Conservation (phyloP, 768 basidiomycete species). For the Tephrocybe sp. region DNA sequence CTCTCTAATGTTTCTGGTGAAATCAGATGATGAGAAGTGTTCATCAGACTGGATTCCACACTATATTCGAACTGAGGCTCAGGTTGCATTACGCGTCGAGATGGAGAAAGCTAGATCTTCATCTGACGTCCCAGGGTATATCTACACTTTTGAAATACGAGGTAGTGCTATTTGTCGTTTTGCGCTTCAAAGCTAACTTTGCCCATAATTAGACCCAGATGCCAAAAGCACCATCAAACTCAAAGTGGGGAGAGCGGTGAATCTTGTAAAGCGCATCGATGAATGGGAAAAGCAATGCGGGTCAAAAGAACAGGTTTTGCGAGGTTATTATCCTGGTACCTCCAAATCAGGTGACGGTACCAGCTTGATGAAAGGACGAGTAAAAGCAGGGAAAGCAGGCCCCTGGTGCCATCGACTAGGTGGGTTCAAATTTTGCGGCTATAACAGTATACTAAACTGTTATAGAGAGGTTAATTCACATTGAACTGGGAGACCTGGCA, state of each 20-base stretch:
- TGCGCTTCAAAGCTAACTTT: background rate
- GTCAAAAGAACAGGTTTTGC: conserved; percentile 70
- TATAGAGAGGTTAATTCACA: conserved; percentile 79
- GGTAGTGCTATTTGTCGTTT: conserved; percentile 39
- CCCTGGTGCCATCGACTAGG: conserved; percentile 70
- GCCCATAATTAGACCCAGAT: conserved; percentile 17
- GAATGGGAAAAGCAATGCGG: conserved; percentile 84
- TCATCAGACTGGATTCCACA: conserved; percentile 65
- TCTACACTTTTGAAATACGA: conserved; percentile 80
- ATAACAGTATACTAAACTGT: too few species aligned
- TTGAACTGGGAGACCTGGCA: conserved; percentile 74
- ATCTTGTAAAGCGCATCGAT: conserved; percentile 69
- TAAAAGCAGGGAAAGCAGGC: conserved; percentile 60
- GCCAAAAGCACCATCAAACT: conserved; percentile 50
- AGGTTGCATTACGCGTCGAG: conserved; percentile 47
- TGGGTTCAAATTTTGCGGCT: conserved; percentile 20
- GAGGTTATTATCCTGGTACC: conserved; percentile 72
- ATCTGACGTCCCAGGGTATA: conserved; percentile 71
- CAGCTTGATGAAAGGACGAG: conserved; percentile 64
- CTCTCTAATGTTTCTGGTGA: background rate
- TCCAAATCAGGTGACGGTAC: conserved; percentile 38
- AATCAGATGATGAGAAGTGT: background rate
- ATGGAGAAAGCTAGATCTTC: conserved; percentile 49
- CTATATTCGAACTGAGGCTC: conserved; percentile 63
- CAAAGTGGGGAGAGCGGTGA: conserved; percentile 79